Conservation (phyloP, 163 green algal genomes). For the Chloromonas sp. region DNA sequence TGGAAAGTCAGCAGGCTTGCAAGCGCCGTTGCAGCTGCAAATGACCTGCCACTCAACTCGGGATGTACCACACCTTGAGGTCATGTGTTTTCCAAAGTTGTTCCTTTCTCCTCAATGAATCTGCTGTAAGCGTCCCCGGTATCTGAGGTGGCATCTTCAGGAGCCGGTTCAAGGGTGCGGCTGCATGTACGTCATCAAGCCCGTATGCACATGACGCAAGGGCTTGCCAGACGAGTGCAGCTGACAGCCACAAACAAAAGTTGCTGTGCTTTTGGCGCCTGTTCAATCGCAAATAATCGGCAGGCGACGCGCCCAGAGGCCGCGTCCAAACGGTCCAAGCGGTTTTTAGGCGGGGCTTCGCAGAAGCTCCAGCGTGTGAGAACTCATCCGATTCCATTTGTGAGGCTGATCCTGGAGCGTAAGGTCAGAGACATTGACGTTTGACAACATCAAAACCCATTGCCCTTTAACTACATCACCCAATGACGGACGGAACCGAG, state of each 20-base stretch:
- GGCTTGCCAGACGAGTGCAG: not conserved
- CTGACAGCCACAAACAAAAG: no score
- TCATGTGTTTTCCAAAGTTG: constrained; percentile 31
- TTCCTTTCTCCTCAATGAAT: constrained; percentile 16
- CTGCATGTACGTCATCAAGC: not conserved
- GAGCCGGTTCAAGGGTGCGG: not conserved
- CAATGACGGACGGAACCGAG: not conserved
- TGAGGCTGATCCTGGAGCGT: no score
- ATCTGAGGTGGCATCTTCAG: constrained; percentile 24
- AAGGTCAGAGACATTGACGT: no score
- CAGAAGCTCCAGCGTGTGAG: not conserved
- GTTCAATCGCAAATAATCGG: not conserved
- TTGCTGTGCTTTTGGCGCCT: not conserved
- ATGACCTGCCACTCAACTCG: not conserved
- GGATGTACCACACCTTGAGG: constrained; percentile 14
- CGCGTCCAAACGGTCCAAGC: no score
- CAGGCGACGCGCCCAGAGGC: no score
- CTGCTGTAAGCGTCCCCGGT: constrained; percentile 26
- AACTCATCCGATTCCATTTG: not conserved
- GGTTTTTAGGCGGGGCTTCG: no score
- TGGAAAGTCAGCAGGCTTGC: no score
- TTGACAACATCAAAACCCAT: not conserved
- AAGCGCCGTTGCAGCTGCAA: not conserved
- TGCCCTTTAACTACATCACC: not conserved
- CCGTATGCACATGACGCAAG: not conserved